Evolutionary conservation across 805 yeast genomes (phyloP), one percentile per base, ranked within the genome.

Genomic region (Kluyveromyces aestuarii): DNA sequence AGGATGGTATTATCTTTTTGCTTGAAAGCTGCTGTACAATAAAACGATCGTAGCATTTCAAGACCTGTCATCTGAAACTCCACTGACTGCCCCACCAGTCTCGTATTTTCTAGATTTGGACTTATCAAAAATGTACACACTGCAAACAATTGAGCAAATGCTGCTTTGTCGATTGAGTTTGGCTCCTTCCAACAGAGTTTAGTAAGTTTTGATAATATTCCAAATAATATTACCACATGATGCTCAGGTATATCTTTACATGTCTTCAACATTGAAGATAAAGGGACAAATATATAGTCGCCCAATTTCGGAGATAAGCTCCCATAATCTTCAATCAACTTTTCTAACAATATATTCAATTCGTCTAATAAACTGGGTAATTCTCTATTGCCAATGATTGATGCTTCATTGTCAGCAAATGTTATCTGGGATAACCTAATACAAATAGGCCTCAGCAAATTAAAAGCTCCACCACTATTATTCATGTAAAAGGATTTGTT

Each of bases 241-340:
- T 72, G 77, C 0, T 71, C 54, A 42, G 75, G 77, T 2, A 74
- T 71, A 1, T 81, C 57, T n/a, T 68, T 52, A 1, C 72, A 72
- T 40, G 74, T 74, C 48, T 75, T 74, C 39, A 83, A 61, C 8
- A 83, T 58, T 47, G 74, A 73, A 1, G 80, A 73, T 2, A 83
- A 55, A 0, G 89, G 88, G 11, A 79, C 73, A 61, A 80, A 81
- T 1, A 82, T 70, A 50, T 81, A 81, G 51, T 82, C 85, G 0
- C 84, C 84, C 17, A 81, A 57, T 25, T 67, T 68, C 1, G 68
- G 52, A 0, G 78, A 66, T 1, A 74, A 47, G 1, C 48, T 41
- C 4, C 52, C 46, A 9, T 48, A 13, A 5, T 40, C 54, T 52
- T 55, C 40, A 45, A 46, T 21, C 21, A 45, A 44, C 21, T 45